Conservation (phyloP, 805 yeast species). For the Soucietia sequanensis region DNA sequence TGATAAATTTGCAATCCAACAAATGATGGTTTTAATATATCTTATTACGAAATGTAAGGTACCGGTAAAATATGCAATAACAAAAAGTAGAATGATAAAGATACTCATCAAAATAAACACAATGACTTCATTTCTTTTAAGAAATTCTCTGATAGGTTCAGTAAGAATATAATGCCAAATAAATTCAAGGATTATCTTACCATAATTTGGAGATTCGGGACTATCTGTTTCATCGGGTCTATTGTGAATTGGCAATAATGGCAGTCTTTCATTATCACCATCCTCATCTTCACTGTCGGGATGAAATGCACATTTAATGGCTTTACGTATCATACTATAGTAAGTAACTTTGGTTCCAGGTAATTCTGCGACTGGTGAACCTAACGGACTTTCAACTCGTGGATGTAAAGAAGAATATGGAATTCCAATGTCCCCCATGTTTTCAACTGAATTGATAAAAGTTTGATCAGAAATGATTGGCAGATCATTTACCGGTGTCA, state of each 20-base stretch:
- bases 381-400: too few relatives aligned
- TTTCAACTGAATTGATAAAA: too few relatives aligned
- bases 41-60: conserved; percentile 2
- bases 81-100: conserved; percentile 5
- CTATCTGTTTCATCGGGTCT: conserved; percentile 4
- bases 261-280: conserved; percentile 9
- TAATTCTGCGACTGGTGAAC: too few relatives aligned
- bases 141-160: conserved; percentile 10
- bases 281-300: too few relatives aligned
- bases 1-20: conserved; percentile 1
- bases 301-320: too few relatives aligned
- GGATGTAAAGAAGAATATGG: too few relatives aligned
- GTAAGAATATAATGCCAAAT: conserved; percentile 16
- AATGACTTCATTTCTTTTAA: conserved; percentile 5
- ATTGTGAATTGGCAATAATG: conserved; percentile 18
- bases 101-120: conserved; percentile 3
- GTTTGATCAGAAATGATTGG: too few relatives aligned
- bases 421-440: too few relatives aligned
- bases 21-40: conserved; percentile 2
- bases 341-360: too few relatives aligned
- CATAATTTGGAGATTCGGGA: conserved; percentile 6
- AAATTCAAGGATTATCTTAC: conserved; percentile 6
- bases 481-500: too few relatives aligned
- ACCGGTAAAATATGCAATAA: conserved; percentile 15
- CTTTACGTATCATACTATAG: too few relatives aligned